These are phyloP conservation scores for Pythium oligandrum DNA, from an alignment of 352 stramenopile genomes.

Conservation along the genomic window DNA sequence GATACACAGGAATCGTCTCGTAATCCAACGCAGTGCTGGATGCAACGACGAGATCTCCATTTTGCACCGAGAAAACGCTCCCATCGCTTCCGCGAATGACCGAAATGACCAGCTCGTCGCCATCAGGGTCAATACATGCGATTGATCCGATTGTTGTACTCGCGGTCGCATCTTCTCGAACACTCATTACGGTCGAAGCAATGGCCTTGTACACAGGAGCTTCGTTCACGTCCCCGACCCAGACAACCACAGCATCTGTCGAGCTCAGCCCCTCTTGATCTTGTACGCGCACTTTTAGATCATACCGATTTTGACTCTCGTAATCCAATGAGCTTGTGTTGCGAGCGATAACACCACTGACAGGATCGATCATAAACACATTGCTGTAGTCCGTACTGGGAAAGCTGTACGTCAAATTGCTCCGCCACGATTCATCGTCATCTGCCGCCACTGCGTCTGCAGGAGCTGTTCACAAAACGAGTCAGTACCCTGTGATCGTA, in stretches of 20 bases:
- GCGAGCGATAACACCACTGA: slow-evolving; percentile 13
- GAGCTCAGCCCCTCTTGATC: slow-evolving; percentile 14
- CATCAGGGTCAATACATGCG: slow-evolving; percentile 12
- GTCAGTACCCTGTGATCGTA: background rate
- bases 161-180: slow-evolving; percentile 14
- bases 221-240: slow-evolving; percentile 19
- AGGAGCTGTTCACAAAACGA: slow-evolving; percentile 4
- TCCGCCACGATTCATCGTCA: slow-evolving; percentile 21
- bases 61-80: slow-evolving; percentile 16
- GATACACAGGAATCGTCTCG: slow-evolving; percentile 8
- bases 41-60: background rate
- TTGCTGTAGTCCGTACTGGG: background rate
- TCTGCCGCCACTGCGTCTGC: slow-evolving; percentile 14
- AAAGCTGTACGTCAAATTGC: slow-evolving; percentile 16
- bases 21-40: slow-evolving; percentile 15
- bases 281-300: slow-evolving; percentile 4
- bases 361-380: slow-evolving; percentile 12
- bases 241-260: slow-evolving; percentile 9
- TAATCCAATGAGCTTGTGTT: slow-evolving; percentile 1
- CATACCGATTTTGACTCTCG: slow-evolving; percentile 9
- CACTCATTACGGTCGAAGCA: background rate
- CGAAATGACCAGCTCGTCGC: slow-evolving; percentile 8
- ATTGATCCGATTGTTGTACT: slow-evolving; percentile 9
- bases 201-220: slow-evolving; percentile 12
- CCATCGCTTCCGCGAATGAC: slow-evolving; percentile 12